Conservation (phyloP, 2,329 filamentous ascomycete species). For the Calonectria pauciramosa region DNA sequence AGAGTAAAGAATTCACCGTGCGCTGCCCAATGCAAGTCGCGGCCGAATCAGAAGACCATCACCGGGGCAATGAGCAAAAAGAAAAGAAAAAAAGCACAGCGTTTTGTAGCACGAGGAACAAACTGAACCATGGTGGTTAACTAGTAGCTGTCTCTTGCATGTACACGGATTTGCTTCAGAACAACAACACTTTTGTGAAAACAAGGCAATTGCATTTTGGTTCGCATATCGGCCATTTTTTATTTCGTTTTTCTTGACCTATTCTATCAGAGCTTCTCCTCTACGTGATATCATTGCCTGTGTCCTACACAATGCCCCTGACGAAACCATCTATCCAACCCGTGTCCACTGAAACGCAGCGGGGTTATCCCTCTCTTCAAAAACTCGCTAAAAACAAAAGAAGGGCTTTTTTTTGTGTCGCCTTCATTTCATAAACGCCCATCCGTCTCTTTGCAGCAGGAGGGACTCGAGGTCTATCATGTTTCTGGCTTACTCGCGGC, state of each 20-base stretch:
- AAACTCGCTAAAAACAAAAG: background rate
- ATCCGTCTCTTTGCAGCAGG: constrained; percentile 7
- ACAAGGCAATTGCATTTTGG: background rate
- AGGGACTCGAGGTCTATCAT: background rate
- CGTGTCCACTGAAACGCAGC: background rate
- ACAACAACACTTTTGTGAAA: background rate
- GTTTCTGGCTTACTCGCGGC: background rate
- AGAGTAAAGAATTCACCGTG: no score
- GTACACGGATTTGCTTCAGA: no score
- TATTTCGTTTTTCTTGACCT: background rate
- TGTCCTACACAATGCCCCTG: background rate
- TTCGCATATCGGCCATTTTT: background rate
- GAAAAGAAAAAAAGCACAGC: no score
- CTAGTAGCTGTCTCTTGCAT: no score
- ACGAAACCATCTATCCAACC: background rate
- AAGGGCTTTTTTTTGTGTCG: background rate
- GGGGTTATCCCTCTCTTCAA: background rate
- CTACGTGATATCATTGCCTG: background rate
- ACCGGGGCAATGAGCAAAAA: no score
- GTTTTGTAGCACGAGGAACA: no score
- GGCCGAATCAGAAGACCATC: no score
- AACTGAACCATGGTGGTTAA: no score
- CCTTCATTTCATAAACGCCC: constrained; percentile 23
- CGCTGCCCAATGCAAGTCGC: no score
- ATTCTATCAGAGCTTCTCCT: constrained; percentile 19